Evolutionary conservation across 169 alveolate species (phyloP).

Genomic region (Plasmodium cynomolgi): DNA sequence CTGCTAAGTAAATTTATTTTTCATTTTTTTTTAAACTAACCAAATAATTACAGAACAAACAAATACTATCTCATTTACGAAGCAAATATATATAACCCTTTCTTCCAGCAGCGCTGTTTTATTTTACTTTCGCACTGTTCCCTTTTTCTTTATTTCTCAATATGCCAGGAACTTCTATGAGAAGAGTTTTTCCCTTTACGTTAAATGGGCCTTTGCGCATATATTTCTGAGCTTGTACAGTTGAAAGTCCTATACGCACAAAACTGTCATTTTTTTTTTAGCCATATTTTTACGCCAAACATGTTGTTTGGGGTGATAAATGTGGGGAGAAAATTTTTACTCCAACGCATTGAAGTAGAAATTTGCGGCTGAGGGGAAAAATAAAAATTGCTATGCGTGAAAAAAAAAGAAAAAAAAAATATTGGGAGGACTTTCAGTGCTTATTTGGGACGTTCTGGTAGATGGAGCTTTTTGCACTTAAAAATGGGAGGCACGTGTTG

Average conservation of each 20-base stretch:
- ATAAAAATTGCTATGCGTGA: neutral
- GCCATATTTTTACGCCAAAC: neutral
- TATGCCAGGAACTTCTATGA: neutral
- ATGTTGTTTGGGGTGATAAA: neutral
- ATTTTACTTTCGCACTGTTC: neutral
- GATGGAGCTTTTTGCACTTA: neutral
- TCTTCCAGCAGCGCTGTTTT: neutral
- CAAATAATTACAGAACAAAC: neutral
- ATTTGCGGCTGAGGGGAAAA: neutral
- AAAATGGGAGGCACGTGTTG: neutral
- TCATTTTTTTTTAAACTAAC: neutral
- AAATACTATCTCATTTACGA: neutral
- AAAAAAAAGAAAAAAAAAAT: neutral
- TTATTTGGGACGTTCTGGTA: neutral
- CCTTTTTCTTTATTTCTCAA: neutral
- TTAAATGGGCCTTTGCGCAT: neutral
- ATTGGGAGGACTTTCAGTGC: neutral
- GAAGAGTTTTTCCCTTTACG: neutral
- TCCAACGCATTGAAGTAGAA: neutral
- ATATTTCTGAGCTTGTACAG: neutral
- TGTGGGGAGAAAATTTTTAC: neutral
- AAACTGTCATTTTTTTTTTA: neutral
- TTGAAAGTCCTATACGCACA: neutral
- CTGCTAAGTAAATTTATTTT: neutral
- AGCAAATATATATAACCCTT: neutral